A percentile compares a stretch with the other conserved stretches of the same genome.
These are phyloP conservation scores for Diaporthe aspalathi DNA, from an alignment of 2,329 filamentous ascomycete genomes.

Conservation along the genomic window DNA sequence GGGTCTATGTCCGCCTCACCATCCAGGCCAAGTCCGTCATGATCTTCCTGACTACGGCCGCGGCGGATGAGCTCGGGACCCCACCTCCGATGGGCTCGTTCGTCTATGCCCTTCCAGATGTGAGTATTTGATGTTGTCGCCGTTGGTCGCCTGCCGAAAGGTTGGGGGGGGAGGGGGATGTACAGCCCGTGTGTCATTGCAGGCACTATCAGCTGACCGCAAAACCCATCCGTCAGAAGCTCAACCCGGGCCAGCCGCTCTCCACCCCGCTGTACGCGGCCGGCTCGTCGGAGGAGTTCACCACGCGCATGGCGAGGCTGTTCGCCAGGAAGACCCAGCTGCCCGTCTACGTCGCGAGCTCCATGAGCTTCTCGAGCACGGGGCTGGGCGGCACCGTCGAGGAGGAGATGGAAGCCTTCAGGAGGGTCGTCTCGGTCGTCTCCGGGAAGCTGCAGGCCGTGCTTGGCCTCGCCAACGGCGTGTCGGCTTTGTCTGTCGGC, in stretches of 20 bases:
- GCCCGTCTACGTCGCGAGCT: constrained; percentile 92
- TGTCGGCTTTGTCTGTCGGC: constrained; percentile 34
- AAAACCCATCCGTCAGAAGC: constrained; percentile 52
- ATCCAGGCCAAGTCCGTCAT: constrained; percentile 68
- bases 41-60: constrained; percentile 70
- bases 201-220: not conserved
- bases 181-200: no score
- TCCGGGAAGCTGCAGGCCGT: constrained; percentile 62
- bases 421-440: constrained; percentile 77
- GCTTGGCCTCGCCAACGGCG: constrained; percentile 43
- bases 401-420: constrained; percentile 93
- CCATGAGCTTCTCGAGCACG: constrained; percentile 79
- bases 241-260: constrained; percentile 71
- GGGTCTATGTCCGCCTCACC: constrained; percentile 70
- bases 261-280: constrained; percentile 83
- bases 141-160: constrained; percentile 9
- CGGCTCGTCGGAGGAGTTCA: constrained; percentile 85
- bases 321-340: constrained; percentile 77
- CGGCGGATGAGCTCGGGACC: constrained; percentile 62
- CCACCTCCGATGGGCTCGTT: constrained; percentile 82
- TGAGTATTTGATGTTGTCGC: constrained; percentile 54
- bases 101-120: constrained; percentile 93
- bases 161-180: no score
- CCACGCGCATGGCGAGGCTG: constrained; percentile 84
- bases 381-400: constrained; percentile 85